Percentiles rank a stretch among this genome's conserved stretches.
These are phyloP conservation scores for Pyracantha coccinea DNA, from an alignment of 331 rosid species.

Conservation along the genomic window DNA sequence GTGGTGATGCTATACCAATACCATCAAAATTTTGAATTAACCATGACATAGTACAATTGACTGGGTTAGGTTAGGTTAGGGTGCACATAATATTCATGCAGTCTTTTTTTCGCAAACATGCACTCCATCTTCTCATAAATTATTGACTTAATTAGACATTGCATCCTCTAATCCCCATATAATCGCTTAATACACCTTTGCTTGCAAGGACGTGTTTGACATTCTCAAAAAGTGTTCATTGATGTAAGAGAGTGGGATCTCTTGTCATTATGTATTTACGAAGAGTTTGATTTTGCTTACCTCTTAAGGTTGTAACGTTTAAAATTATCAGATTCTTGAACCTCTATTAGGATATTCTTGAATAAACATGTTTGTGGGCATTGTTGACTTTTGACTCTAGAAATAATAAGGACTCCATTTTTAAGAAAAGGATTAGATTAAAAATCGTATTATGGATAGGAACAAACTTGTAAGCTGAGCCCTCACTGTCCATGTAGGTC, in stretches of 20 bases:
- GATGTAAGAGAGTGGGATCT: not conserved
- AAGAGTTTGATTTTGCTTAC: no score
- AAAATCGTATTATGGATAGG: not conserved
- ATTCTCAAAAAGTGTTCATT: not conserved
- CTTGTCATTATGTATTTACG: no score
- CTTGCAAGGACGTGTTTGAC: conserved; percentile 3
- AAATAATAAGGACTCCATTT: not conserved
- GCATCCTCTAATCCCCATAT: not conserved
- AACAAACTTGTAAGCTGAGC: not conserved
- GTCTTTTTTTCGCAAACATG: conserved; percentile 3
- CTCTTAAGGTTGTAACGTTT: no score
- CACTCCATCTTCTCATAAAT: not conserved
- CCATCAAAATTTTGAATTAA: not conserved
- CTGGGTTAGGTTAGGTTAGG: not conserved
- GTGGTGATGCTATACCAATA: not conserved
- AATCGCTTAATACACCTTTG: not conserved
- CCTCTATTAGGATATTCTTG: not conserved
- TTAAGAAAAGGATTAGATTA: not conserved
- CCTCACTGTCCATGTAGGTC: not conserved
- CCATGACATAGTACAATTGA: not conserved
- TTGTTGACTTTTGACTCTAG: not conserved
- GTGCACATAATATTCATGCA: not conserved
- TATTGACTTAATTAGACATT: conserved; percentile 1
- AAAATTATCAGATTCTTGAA: not conserved
- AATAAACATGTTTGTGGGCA: not conserved